Base-by-base conservation (phyloP, 306 rosid species). In the Pterocarpus macrocarpus region DNA sequence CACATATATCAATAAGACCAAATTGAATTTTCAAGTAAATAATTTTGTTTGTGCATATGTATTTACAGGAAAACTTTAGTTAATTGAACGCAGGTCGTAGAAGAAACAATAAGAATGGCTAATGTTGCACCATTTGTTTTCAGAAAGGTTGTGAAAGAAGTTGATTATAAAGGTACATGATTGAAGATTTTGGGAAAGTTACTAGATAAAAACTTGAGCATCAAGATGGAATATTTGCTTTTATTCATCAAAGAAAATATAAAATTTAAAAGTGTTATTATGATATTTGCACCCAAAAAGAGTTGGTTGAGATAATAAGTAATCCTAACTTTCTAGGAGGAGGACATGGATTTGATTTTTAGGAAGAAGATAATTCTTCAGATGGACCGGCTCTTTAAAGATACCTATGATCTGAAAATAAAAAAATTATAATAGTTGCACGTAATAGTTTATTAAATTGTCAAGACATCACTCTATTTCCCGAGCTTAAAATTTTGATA, bases 51-150 rank as follows among this genome's bases (percentile, higher is more conserved):
- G 58, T 14, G 5, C 28, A 17, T 17, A 8, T 56, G 8, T 17
- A 16, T 56, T 7, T 38, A 38, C 1, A 38, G 32, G 33, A 13
- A 53, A 35, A 53, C 8, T 5, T 69, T 69, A 34, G 34, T 34
- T 71, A 38, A 36, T 73, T 56, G 10, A 1, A 43, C 3, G 16
- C 73, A 76, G 87, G 90, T 80, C 4, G 83, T 86, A 15, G 88
- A 86, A 58, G 86, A 86, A 73, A 81, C 79, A 33, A 64, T 86
- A 41, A 80, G 89, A 73, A 30, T 84, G 82, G 87, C 84, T 36
- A 82, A 86, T 50, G 44, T 89, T 86, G 28, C 87, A 7, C 11
- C 69, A 1, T 39, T 84, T 56, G 0, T 16, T 13, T 81, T 81
- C 81, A 82, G 88, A 7, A 36, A 2, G 8, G 81, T 6, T 35